Base-by-base conservation (phyloP, 768 basidiomycete species). In the Mycena belliarum region DNA sequence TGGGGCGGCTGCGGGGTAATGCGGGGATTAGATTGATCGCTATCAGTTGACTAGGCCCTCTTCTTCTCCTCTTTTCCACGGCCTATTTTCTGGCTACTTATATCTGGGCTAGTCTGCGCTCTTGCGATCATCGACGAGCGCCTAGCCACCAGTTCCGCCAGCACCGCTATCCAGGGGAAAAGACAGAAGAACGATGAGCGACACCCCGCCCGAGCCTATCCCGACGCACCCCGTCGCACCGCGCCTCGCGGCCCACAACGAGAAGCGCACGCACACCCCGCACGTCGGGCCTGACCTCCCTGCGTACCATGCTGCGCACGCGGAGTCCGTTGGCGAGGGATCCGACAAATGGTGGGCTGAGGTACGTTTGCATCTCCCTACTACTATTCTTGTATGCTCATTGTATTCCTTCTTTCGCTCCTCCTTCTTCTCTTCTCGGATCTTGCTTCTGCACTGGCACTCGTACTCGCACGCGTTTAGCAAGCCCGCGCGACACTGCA, bases 341-440 rank as follows among this genome's bases (percentile, higher is more conserved):
- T 86, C 84, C 15, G 94, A 98, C 66, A 77, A 79, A 59, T 98
- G 91, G 91, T 98, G 95, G 95, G 83, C 83, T 41, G 84, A 88
- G 81, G 92, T 88, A 35, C 52, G 81, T 42, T 37, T 46, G 18
- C 16, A 14, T 23, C 16, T 35, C 60, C 26, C 41, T 47, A 28
- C 26, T 6, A n/a, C 8, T 43, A 9, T 35, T 16, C 35, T 16
- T 35, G 8, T n/a, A 16, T n/a, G 6, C 37, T 4, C 16, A 18
- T 38, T 38, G n/a, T n/a, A n/a, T n/a, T n/a, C n/a, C 18, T 10
- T n/a, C 3, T 10, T 38, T n/a, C 16, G 18, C 18, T n/a, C 37
- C 2, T n/a, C 5, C 37, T 10, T n/a, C 18, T n/a, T n/a, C 37
- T 5, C 6, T 18, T 10, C 18, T 38, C 4, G 6, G 33, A 6